These are phyloP conservation scores for Monosporascus sp. DNA, from an alignment of 2,329 filamentous ascomycete genomes.

Conservation along the genomic window DNA sequence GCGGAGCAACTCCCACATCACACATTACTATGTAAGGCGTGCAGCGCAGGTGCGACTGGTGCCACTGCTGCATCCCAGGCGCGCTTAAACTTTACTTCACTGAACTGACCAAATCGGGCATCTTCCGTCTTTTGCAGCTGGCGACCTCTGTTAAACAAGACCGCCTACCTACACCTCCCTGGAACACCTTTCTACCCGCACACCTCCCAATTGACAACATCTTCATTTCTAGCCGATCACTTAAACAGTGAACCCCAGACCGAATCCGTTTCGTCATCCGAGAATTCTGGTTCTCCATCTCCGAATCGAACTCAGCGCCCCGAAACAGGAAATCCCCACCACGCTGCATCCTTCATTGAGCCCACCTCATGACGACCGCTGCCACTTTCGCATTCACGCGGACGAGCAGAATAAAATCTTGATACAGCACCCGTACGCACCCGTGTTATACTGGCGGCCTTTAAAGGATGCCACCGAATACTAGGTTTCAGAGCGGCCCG, in stretches of 20 bases:
- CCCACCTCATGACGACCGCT: conserved; percentile 10
- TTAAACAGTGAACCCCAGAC: not conserved
- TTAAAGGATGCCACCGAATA: conserved; percentile 31
- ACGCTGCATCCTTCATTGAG: not conserved
- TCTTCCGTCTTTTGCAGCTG: not conserved
- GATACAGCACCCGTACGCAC: not conserved
- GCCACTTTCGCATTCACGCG: conserved; percentile 5
- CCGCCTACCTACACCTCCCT: not conserved
- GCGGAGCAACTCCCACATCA: no score
- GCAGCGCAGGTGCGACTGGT: no score
- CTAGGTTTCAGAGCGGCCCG: conserved; percentile 43
- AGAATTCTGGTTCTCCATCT: not conserved
- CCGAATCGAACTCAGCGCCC: not conserved
- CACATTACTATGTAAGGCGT: no score
- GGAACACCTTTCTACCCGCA: not conserved
- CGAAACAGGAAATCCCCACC: not conserved
- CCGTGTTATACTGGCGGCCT: not conserved
- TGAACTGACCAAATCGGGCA: not conserved
- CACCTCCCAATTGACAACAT: not conserved
- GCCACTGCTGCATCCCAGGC: no score
- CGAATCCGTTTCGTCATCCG: not conserved
- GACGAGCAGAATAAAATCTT: conserved; percentile 9
- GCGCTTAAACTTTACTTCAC: no score
- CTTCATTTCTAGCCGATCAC: not conserved
- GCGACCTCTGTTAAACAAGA: not conserved